Evolutionary conservation across 768 basidiomycete genomes (phyloP).

Genomic region (Tricholoma terreum): DNA sequence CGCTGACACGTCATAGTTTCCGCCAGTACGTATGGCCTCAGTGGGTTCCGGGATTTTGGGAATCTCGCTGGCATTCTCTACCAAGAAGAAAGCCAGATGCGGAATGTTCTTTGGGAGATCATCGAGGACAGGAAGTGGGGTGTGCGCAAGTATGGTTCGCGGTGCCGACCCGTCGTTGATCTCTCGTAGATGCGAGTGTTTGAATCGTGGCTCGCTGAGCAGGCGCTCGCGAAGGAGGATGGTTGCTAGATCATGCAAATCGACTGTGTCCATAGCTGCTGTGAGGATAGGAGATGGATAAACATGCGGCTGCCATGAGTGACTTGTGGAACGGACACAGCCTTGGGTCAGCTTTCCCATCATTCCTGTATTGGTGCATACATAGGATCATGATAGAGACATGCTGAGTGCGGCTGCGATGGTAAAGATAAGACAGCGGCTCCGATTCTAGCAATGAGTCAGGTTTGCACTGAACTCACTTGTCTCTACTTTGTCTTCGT

Average conservation of each 20-base stretch:
- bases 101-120: background rate
- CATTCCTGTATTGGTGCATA: too few relatives aligned
- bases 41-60: background rate
- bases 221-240: background rate
- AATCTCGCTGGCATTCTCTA: background rate
- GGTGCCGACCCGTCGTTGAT: background rate
- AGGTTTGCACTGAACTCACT: too few relatives aligned
- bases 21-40: background rate
- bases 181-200: background rate
- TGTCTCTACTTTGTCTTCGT: too few relatives aligned
- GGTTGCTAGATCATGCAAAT: background rate
- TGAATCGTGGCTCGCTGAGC: background rate
- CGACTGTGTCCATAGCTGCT: background rate
- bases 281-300: background rate
- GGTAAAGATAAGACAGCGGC: too few relatives aligned
- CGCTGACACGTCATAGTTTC: background rate
- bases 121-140: background rate
- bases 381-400: too few relatives aligned
- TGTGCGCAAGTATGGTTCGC: background rate
- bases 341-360: too few relatives aligned
- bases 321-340: too few relatives aligned
- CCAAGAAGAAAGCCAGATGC: background rate
- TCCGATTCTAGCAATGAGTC: too few relatives aligned
- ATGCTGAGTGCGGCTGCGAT: too few relatives aligned
- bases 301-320: too few relatives aligned